These are phyloP conservation scores for Penicillium simplicissimum DNA, from an alignment of 495 filamentous ascomycete genomes.

Conservation along the genomic window DNA sequence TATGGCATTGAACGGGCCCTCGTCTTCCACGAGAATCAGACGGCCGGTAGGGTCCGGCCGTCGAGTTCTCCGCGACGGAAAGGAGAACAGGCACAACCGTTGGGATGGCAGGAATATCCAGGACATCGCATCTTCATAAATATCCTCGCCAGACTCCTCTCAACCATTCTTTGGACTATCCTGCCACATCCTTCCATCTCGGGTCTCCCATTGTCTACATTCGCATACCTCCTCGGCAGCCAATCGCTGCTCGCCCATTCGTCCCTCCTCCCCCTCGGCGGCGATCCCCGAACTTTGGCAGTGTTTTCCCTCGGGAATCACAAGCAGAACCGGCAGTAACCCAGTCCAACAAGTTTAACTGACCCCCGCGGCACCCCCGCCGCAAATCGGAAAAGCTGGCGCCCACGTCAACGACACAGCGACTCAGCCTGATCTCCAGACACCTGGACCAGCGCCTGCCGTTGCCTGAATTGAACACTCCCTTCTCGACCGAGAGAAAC, in stretches of 20 bases:
- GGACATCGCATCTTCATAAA: conserved; percentile 1
- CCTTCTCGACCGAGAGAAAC: conserved; percentile 65
- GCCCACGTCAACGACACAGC: conserved; percentile 58
- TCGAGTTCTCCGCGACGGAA: conserved; percentile 7
- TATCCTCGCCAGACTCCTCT: neutral
- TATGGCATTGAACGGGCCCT: neutral
- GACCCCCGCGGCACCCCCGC: conserved; percentile 45
- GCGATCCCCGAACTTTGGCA: conserved; percentile 39
- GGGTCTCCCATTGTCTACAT: neutral
- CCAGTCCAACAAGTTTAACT: conserved; percentile 2
- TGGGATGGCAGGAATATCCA: conserved; percentile 1
- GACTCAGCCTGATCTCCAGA: conserved; percentile 77
- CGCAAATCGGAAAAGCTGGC: conserved; percentile 54
- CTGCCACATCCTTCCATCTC: neutral
- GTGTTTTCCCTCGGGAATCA: conserved; percentile 31
- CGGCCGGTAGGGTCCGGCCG: conserved; percentile 24
- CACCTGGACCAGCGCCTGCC: conserved; percentile 67
- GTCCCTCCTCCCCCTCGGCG: conserved; percentile 21
- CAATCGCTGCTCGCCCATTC: conserved; percentile 10
- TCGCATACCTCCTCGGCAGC: neutral
- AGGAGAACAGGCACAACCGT: conserved; percentile 1
- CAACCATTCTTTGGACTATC: neutral
- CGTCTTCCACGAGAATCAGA: neutral
- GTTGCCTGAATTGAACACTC: conserved; percentile 63
- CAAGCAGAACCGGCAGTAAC: conserved; percentile 20